These are phyloP conservation scores for Juncus inflexus DNA, from an alignment of 176 grass and related monocot species.

Conservation along the genomic window DNA sequence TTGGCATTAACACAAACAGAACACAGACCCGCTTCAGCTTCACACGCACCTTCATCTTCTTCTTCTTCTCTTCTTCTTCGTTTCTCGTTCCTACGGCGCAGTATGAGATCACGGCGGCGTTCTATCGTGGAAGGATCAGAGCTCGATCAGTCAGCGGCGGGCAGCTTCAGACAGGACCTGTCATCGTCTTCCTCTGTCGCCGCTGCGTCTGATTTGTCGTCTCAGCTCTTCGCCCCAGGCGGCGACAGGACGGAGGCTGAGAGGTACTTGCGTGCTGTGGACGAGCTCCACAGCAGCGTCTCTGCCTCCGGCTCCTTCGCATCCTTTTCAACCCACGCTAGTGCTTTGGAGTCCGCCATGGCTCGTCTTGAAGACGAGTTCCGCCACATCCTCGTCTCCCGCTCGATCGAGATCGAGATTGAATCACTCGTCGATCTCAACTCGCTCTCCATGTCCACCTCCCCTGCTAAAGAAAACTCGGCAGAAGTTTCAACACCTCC, in stretches of 20 bases:
- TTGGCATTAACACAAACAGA: too few species aligned
- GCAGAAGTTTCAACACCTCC: slow-evolving; percentile 27
- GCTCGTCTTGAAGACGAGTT: slow-evolving; percentile 34
- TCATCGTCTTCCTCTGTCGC: slow-evolving; percentile 48
- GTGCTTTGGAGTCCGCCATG: slow-evolving; percentile 50
- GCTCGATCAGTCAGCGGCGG: slow-evolving; percentile 57
- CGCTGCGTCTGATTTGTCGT: slow-evolving; percentile 63
- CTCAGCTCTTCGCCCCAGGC: slow-evolving; percentile 61
- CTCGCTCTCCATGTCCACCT: slow-evolving; percentile 21
- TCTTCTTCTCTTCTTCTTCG: too few species aligned
- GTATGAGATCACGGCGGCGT: neutral
- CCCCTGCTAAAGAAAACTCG: slow-evolving; percentile 9
- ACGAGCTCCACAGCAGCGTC: slow-evolving; percentile 47
- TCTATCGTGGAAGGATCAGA: slow-evolving; percentile 75
- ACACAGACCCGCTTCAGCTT: too few species aligned
- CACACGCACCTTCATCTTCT: too few species aligned
- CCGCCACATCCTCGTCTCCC: slow-evolving; percentile 13
- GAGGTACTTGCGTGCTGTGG: slow-evolving; percentile 66
- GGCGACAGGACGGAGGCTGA: slow-evolving; percentile 66
- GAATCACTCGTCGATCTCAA: slow-evolving; percentile 21
- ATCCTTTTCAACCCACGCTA: slow-evolving; percentile 48
- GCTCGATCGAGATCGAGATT: slow-evolving; percentile 13
- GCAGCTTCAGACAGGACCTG: slow-evolving; percentile 49
- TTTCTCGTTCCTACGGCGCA: too few species aligned
- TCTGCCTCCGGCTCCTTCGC: slow-evolving; percentile 46